phyloP scores from a whole-genome alignment of 768 basidiomycete species.

The Daedalea quercina region DNA sequence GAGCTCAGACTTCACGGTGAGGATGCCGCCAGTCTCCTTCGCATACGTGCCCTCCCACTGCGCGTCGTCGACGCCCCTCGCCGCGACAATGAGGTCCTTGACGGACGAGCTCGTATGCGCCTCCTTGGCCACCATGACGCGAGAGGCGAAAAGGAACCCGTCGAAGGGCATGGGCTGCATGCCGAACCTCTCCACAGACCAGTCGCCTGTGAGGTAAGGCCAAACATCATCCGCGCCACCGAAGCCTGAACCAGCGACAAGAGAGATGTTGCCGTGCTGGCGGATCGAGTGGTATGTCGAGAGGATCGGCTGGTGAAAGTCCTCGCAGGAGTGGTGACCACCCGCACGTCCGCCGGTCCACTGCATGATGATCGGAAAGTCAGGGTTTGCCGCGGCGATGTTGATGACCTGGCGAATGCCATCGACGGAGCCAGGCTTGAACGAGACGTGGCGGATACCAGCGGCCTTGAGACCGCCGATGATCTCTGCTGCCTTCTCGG shows the following conservation, averaged over 20 bases:
- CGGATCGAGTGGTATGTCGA: conserved; percentile 88
- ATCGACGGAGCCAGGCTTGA: conserved; percentile 98
- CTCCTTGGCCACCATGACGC: conserved; percentile 99
- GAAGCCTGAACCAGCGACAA: conserved; percentile 94
- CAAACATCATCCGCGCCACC: conserved; percentile 92
- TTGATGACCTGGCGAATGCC: conserved; percentile 96
- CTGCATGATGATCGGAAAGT: conserved; percentile 96
- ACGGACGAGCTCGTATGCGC: conserved; percentile 92
- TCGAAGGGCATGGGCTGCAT: conserved; percentile 98
- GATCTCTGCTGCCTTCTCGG: conserved; percentile 96
- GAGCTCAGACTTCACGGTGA: conserved; percentile 95
- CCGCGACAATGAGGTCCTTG: conserved; percentile 94
- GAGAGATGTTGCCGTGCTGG: conserved; percentile 78
- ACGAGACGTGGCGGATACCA: conserved; percentile 93
- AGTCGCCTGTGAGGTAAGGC: conserved; percentile 96
- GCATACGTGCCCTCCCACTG: conserved; percentile 94
- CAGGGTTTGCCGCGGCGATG: conserved; percentile 89
- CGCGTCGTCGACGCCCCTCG: conserved; percentile 83
- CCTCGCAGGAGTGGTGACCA: conserved; percentile 97
- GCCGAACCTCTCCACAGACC: conserved; percentile 77
- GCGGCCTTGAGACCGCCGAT: conserved; percentile 73
- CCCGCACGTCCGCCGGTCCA: conserved; percentile 99
- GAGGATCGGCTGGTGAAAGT: conserved; percentile 95
- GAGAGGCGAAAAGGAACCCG: conserved; percentile 91
- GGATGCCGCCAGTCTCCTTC: conserved; percentile 91